Evolutionary conservation across 805 yeast species (phyloP).

Genomic region (Kurtzmaniella fragi): DNA sequence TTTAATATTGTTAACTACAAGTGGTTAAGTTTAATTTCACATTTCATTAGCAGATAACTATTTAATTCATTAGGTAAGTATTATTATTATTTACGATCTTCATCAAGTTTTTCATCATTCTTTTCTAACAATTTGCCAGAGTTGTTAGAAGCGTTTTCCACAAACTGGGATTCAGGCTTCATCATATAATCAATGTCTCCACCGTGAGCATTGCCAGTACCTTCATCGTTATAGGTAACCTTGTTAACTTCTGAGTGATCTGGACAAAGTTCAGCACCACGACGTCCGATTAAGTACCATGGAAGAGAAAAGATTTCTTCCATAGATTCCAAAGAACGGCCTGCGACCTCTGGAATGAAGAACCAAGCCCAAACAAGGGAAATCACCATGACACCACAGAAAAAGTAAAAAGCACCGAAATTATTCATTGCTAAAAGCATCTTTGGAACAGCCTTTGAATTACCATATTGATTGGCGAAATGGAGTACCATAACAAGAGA

Average conservation of each 20-base stretch:
- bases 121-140: too few relatives aligned
- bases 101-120: too few relatives aligned
- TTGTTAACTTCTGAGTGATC: constrained; percentile 39
- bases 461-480: constrained; percentile 50
- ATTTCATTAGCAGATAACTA: too few relatives aligned
- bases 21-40: too few relatives aligned
- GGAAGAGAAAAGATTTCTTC: constrained; percentile 47
- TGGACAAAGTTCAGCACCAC: constrained; percentile 46
- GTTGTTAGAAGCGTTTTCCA: too few relatives aligned
- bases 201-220: constrained; percentile 10
- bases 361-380: constrained; percentile 42
- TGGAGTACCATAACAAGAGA: constrained; percentile 49
- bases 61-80: too few relatives aligned
- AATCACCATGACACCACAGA: constrained; percentile 34
- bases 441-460: constrained; percentile 46
- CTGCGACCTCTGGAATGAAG: constrained; percentile 44
- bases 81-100: too few relatives aligned
- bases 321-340: constrained; percentile 44
- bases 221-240: constrained; percentile 15
- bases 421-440: constrained; percentile 41
- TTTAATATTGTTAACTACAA: too few relatives aligned
- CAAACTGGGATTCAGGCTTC: too few relatives aligned
- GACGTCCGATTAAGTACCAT: constrained; percentile 51
- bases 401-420: constrained; percentile 49
- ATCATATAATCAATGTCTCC: constrained; percentile 8